Evolutionary conservation across 2,329 filamentous ascomycete genomes (phyloP).

Genomic region (Aspergillus arachidicola): DNA sequence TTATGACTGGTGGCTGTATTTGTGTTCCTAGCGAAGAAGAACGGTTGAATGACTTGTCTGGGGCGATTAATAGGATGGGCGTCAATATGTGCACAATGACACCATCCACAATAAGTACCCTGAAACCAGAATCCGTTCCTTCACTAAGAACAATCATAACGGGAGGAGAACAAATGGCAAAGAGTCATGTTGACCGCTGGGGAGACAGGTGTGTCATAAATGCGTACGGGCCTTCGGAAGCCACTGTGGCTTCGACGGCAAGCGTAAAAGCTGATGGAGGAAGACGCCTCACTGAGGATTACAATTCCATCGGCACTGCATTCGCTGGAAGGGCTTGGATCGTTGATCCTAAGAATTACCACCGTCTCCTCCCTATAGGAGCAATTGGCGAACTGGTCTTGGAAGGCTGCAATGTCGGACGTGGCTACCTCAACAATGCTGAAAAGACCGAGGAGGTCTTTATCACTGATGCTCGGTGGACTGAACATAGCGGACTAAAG

Average conservation of each 20-base stretch:
- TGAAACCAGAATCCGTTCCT: conserved; percentile 49
- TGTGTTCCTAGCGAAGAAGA: conserved; percentile 59
- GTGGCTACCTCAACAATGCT: conserved; percentile 46
- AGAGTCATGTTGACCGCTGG: conserved; percentile 49
- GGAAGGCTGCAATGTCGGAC: conserved; percentile 49
- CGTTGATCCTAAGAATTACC: conserved; percentile 40
- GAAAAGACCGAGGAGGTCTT: conserved; percentile 39
- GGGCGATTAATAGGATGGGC: conserved; percentile 54
- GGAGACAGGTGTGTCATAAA: conserved; percentile 48
- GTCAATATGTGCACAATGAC: conserved; percentile 61
- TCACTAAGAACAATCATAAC: conserved; percentile 47
- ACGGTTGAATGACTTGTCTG: conserved; percentile 53
- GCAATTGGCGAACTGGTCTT: conserved; percentile 51
- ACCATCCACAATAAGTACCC: conserved; percentile 57
- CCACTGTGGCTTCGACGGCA: conserved; percentile 36
- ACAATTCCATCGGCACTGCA: conserved; percentile 38
- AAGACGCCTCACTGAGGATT: conserved; percentile 31
- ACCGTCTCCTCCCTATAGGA: conserved; percentile 47
- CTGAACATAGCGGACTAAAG: conserved; percentile 20
- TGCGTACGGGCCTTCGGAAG: conserved; percentile 48
- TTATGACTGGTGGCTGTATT: conserved; percentile 61
- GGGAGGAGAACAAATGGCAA: conserved; percentile 50
- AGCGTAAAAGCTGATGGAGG: conserved; percentile 37
- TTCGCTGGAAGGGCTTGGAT: conserved; percentile 41
- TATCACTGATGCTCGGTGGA: conserved; percentile 38